Evolutionary conservation across 164 flowering plant species (phyloP), one percentile per base, ranked within the genome.

Genomic region (Amborella trichopoda): DNA sequence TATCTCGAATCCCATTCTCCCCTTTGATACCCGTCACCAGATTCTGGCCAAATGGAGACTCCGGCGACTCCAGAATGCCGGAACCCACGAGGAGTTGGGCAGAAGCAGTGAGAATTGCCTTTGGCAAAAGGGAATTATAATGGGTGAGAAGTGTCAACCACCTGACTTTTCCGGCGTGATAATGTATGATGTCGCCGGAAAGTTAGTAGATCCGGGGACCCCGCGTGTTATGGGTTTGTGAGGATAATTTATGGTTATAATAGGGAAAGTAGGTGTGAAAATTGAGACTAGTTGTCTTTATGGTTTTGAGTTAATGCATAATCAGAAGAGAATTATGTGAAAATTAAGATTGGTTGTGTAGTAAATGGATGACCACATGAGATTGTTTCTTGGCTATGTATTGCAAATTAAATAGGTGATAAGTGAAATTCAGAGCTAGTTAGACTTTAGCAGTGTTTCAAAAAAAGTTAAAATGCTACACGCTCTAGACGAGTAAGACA

Each of bases 101-200:
- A 53, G 51, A 10, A 54, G 60, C 10, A 69, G 55, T 17, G 71
- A 59, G 27, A 68, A 44, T 3, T 52, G 80, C 1, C 36, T 89
- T 6, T 89, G 94, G 95, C 71, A 72, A 59, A 84, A 75, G 83
- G 76, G 80, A 51, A 85, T 89, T 46, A 68, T 89, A 45, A 82
- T 82, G 97, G 97, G 97, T 4, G 89, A 72, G 13, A 84, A 84
- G 54, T 89, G 93, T 45, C 76, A 74, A 71, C 69, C 82, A 5
- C 97, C 95, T 0, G 93, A 78, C 48, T 89, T 72, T 44, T 89
- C 97, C 1, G 93, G 97, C 0, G 68, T 82, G 54, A 84, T 89
- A 11, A 57, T 76, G 2, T 89, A 89, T 44, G 85, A 89, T 38
- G 46, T 80, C 1, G 64, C 70, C 3, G 97, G 94, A 23, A 72